Percentiles rank a stretch among this genome's conserved stretches.
phyloP scores from a whole-genome alignment of 2,329 filamentous ascomycete genomes.

The Aspergillus floridensis region DNA sequence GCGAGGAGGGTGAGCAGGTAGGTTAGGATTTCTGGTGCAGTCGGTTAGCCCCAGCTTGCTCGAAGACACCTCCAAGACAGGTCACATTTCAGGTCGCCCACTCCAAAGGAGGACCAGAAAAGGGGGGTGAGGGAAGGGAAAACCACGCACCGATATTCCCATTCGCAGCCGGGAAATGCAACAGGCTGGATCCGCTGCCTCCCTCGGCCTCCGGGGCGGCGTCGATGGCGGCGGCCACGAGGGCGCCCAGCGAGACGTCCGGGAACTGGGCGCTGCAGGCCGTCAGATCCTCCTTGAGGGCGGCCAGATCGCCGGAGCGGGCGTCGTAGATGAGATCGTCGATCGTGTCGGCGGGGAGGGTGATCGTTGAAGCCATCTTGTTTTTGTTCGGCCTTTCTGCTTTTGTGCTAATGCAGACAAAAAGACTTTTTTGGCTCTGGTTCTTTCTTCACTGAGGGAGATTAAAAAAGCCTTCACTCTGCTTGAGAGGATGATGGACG shows the following conservation, averaged over 20 bases:
- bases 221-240: slow-evolving; percentile 66
- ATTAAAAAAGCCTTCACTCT: too few relatives aligned
- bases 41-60: too few relatives aligned
- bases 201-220: slow-evolving; percentile 71
- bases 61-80: too few relatives aligned
- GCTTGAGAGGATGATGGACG: too few relatives aligned
- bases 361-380: slow-evolving; percentile 29
- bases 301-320: slow-evolving; percentile 70
- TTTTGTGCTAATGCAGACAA: too few relatives aligned
- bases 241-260: slow-evolving; percentile 59
- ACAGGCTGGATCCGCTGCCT: slow-evolving; percentile 46
- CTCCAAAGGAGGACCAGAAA: too few relatives aligned
- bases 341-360: slow-evolving; percentile 72
- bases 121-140: too few relatives aligned
- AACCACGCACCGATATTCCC: slow-evolving; percentile 59
- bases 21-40: slow-evolving; percentile 45
- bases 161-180: slow-evolving; percentile 94
- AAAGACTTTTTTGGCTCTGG: too few relatives aligned
- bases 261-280: slow-evolving; percentile 62
- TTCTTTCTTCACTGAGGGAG: too few relatives aligned
- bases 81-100: too few relatives aligned
- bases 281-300: slow-evolving; percentile 61
- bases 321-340: slow-evolving; percentile 90
- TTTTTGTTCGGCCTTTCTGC: not conserved
- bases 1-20: slow-evolving; percentile 46